These are phyloP conservation scores for Saturnispora sanitii DNA, from an alignment of 805 yeast species.

Conservation along the genomic window DNA sequence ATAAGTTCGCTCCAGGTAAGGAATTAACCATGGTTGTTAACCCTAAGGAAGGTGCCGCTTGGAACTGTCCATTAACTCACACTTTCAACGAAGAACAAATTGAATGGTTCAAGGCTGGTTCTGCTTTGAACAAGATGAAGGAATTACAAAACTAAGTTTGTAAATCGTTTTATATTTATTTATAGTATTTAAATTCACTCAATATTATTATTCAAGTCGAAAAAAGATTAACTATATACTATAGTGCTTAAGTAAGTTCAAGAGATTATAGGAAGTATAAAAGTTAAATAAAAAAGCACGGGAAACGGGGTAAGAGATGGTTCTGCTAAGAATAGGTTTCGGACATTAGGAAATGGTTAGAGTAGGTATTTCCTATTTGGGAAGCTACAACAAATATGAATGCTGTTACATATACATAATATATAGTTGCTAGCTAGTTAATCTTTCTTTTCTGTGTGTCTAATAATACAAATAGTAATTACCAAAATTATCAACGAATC, in stretches of 20 bases:
- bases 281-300: no score
- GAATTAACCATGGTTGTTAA: constrained; percentile 67
- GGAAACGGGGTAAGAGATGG: no score
- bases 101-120: constrained; percentile 98
- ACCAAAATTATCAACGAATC: constrained; percentile 40
- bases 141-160: constrained; percentile 14
- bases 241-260: neutral
- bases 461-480: neutral
- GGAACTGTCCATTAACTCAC: constrained; percentile 90
- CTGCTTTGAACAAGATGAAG: constrained; percentile 89
- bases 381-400: no score
- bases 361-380: no score
- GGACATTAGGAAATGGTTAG: no score
- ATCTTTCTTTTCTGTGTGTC: no score
- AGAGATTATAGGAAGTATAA: no score
- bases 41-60: constrained; percentile 65
- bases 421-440: no score
- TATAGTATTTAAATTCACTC: constrained; percentile 1
- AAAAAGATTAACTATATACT: neutral
- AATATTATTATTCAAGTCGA: no score
- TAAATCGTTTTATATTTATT: constrained; percentile 1
- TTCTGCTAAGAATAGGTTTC: no score
- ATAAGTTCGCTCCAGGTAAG: constrained; percentile 88
- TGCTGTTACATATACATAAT: no score
- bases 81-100: constrained; percentile 95